Evolutionary conservation across 495 filamentous ascomycete species (phyloP).

Genomic region (Trichocladium uniseriatum): DNA sequence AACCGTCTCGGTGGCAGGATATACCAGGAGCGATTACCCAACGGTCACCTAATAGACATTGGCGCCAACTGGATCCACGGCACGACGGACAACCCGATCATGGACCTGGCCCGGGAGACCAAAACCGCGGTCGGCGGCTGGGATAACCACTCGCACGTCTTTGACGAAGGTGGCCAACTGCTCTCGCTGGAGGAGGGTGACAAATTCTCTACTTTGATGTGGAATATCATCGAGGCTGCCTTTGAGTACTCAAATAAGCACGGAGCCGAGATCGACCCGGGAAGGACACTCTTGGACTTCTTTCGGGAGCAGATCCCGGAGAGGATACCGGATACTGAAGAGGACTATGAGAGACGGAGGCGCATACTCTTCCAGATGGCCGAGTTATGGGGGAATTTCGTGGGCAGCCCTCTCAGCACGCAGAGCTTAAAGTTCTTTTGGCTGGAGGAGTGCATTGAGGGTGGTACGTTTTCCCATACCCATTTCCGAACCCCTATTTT

Average conservation of each 20-base stretch:
- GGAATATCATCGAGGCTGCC: constrained; percentile 69
- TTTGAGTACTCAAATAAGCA: constrained; percentile 70
- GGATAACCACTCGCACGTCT: constrained; percentile 48
- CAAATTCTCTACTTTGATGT: constrained; percentile 54
- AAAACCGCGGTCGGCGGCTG: constrained; percentile 49
- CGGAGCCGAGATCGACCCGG: constrained; percentile 51
- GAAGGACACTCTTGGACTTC: constrained; percentile 69
- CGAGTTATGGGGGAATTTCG: constrained; percentile 79
- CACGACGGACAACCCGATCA: constrained; percentile 72
- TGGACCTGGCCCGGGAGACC: constrained; percentile 63
- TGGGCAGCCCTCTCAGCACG: constrained; percentile 63
- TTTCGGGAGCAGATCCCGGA: constrained; percentile 52
- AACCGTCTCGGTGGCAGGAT: constrained; percentile 78
- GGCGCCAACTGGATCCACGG: constrained; percentile 98
- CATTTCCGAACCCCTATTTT: too few relatives aligned
- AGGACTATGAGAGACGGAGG: constrained; percentile 37
- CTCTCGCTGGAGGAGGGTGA: constrained; percentile 45
- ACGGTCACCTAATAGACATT: constrained; percentile 47
- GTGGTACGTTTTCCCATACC: constrained; percentile 46
- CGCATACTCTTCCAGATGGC: constrained; percentile 53
- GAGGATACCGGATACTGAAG: constrained; percentile 41
- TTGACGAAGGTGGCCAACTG: constrained; percentile 53
- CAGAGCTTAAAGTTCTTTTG: constrained; percentile 91
- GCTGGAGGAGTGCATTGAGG: constrained; percentile 91
- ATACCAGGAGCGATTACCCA: constrained; percentile 39